These are phyloP conservation scores for Clarireedia homoeocarpa DNA, from an alignment of 2,329 filamentous ascomycete species.

Conservation along the genomic window DNA sequence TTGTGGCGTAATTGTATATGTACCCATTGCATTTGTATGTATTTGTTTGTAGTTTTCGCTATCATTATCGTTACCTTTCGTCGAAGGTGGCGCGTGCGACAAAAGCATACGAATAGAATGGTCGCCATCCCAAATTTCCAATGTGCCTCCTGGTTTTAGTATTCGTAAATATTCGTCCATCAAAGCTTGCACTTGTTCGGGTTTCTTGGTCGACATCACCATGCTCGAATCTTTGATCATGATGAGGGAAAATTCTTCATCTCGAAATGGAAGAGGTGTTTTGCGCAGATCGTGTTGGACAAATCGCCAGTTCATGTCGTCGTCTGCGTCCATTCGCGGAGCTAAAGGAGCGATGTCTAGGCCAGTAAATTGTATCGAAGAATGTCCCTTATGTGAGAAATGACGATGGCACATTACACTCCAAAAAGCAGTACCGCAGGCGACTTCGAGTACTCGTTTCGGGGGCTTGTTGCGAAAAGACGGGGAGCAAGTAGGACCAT, in stretches of 20 bases:
- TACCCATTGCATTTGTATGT: slow-evolving; percentile 61
- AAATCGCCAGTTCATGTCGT: slow-evolving; percentile 81
- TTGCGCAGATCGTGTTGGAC: slow-evolving; percentile 78
- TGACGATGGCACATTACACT: slow-evolving; percentile 80
- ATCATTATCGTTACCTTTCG: slow-evolving; percentile 28
- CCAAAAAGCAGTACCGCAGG: slow-evolving; percentile 85
- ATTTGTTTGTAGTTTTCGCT: slow-evolving; percentile 53
- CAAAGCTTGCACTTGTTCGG: slow-evolving; percentile 31
- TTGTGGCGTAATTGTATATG: slow-evolving; percentile 74
- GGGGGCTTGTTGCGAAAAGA: slow-evolving; percentile 60
- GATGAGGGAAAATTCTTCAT: slow-evolving; percentile 78
- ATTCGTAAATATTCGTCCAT: slow-evolving; percentile 71
- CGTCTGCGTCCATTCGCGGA: slow-evolving; percentile 50
- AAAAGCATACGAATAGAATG: slow-evolving; percentile 75
- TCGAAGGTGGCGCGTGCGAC: slow-evolving; percentile 55
- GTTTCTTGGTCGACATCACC: slow-evolving; percentile 45
- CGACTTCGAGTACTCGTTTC: slow-evolving; percentile 72
- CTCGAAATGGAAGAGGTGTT: slow-evolving; percentile 67
- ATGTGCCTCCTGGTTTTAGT: slow-evolving; percentile 65
- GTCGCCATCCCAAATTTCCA: slow-evolving; percentile 90
- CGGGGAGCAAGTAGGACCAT: slow-evolving; percentile 69
- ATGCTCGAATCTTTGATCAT: slow-evolving; percentile 80
- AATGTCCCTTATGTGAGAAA: slow-evolving; percentile 60
- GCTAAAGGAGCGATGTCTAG: slow-evolving; percentile 73
- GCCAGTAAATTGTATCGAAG: slow-evolving; percentile 69